These are phyloP conservation scores for Solanum piurae DNA, from an alignment of 257 asterid genomes.

Conservation along the genomic window DNA sequence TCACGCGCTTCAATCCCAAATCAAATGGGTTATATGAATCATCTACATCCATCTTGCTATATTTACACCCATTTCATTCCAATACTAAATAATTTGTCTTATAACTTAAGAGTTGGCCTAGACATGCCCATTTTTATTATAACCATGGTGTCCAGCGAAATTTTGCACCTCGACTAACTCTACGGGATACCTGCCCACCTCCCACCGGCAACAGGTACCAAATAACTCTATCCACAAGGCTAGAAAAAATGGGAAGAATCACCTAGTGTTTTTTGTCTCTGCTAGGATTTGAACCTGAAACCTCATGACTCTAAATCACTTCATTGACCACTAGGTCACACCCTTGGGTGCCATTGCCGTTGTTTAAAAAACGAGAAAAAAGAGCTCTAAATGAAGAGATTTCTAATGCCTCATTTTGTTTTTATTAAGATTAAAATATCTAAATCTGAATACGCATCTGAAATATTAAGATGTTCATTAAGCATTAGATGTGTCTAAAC, in stretches of 20 bases:
- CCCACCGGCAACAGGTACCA: neutral
- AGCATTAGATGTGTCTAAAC: neutral
- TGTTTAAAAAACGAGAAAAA: neutral
- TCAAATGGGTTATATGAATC: neutral
- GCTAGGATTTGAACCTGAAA: neutral
- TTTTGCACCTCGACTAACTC: neutral
- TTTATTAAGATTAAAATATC: neutral
- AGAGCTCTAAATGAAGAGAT: neutral
- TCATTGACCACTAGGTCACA: neutral
- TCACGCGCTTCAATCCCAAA: neutral
- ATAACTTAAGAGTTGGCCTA: neutral
- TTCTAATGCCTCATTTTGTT: neutral
- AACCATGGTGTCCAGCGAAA: neutral
- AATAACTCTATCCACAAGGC: neutral
- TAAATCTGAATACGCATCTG: neutral
- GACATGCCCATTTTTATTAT: neutral
- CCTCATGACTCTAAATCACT: neutral
- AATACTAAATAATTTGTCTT: neutral
- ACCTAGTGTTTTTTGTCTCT: neutral
- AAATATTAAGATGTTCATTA: neutral
- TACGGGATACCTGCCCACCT: neutral
- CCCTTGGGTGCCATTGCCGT: neutral
- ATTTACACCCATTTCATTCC: neutral
- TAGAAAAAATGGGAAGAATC: neutral
- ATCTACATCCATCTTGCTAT: neutral